Conservation (phyloP, 1,284 basidiomycete genomes). For the Leccinum huronense region DNA sequence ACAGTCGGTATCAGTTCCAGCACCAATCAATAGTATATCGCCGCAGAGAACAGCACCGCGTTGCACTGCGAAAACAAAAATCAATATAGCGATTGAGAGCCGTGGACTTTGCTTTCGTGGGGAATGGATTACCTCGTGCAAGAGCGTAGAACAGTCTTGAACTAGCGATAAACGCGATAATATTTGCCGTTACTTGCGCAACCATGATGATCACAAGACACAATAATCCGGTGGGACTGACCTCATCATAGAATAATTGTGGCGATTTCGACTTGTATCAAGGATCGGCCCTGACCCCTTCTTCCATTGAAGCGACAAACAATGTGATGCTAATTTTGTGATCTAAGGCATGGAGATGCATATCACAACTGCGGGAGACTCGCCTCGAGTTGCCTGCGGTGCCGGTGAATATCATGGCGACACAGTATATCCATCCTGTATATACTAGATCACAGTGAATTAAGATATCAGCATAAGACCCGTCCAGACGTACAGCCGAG, state of each 20-base stretch:
- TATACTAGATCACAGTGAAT: conserved; percentile 37
- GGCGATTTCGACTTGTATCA: conserved; percentile 53
- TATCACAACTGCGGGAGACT: background rate
- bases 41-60: conserved; percentile 54
- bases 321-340: conserved; percentile 46
- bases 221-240: conserved; percentile 44
- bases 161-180: conserved; percentile 59
- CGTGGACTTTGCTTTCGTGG: conserved; percentile 47
- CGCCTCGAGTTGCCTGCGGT: conserved; percentile 60
- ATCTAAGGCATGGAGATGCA: background rate
- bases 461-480: background rate
- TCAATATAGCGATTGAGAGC: conserved; percentile 42
- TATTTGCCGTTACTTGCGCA: conserved; percentile 56
- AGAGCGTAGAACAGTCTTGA: conserved; percentile 58
- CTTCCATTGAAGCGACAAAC: conserved; percentile 53
- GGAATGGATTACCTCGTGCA: conserved; percentile 55
- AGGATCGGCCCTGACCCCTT: conserved; percentile 44
- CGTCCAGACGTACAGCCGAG: conserved; percentile 48
- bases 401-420: conserved; percentile 61
- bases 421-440: conserved; percentile 61
- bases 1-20: conserved; percentile 7
- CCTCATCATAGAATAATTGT: conserved; percentile 58
- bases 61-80: conserved; percentile 42
- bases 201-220: conserved; percentile 51
- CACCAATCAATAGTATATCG: conserved; percentile 34